Percentiles rank a stretch among this genome's conserved stretches.
Conservation (phyloP, 148 eudicot genomes). For the Silene uniflora region DNA sequence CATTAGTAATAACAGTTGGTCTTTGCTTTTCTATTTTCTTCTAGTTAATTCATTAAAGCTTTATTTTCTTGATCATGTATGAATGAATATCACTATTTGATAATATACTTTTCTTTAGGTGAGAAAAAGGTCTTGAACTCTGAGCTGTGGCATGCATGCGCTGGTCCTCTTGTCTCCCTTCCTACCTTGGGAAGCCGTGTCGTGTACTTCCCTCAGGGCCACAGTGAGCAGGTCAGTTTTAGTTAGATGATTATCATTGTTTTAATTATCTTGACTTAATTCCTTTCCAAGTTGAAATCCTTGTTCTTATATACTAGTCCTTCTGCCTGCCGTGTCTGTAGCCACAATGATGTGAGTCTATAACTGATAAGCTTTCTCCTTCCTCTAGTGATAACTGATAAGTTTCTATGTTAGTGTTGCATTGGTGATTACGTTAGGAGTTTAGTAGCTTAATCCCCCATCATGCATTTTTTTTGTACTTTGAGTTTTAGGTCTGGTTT, state of each 20-base stretch:
- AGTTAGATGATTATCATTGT: conserved; percentile 7
- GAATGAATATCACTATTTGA: background rate
- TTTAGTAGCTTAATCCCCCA: background rate
- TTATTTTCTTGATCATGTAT: background rate
- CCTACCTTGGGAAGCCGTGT: conserved; percentile 36
- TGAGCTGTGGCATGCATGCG: conserved; percentile 40
- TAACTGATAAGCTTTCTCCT: conserved; percentile 4
- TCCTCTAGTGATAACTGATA: background rate
- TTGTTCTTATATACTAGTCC: background rate
- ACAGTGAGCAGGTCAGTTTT: conserved; percentile 38
- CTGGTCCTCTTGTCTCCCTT: conserved; percentile 37
- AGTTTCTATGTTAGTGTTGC: background rate
- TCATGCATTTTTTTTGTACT: background rate
- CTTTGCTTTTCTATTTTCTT: background rate
- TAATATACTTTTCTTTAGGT: conserved; percentile 17
- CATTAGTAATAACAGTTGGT: background rate
- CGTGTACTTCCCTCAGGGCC: conserved; percentile 39
- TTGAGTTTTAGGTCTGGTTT: too few relatives aligned
- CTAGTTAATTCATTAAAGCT: conserved; percentile 8
- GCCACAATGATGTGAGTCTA: background rate
- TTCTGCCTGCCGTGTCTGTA: background rate
- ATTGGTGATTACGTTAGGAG: background rate
- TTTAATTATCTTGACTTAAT: background rate
- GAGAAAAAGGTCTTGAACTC: conserved; percentile 35
- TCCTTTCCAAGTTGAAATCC: background rate